Evolutionary conservation across 495 filamentous ascomycete genomes (phyloP), one percentile per base, ranked within the genome.

Genomic region (Aspergillus saccharolyticus): DNA sequence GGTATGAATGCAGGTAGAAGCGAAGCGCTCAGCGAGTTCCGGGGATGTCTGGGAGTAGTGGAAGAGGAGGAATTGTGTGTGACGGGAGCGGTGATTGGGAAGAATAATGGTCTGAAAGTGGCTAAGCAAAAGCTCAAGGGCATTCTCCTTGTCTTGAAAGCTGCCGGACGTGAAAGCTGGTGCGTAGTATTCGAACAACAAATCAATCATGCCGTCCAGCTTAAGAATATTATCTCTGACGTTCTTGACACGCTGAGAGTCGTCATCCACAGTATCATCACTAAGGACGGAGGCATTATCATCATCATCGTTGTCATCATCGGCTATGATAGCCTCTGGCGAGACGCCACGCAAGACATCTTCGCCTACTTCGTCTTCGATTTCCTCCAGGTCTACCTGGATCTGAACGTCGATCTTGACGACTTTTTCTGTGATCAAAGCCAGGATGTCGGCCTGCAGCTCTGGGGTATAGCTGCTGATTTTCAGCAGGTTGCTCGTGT

Each of bases 371-470:
- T 88, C 85, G 19, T 90, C 87, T 53, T 88, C 86, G 52, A 94
- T 72, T 59, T 95, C 89, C 56, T 97, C 91, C 61, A 97, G 80
- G 62, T 97, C 91, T 12, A 90, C 83, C 69, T 96, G 92, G 66
- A 97, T 91, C 66, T 96, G 89, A 3, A 96, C 89, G 62, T 99
- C 94, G 46, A 95, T 86, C 70, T 94, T 96, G 56, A 97, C 89
- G 4, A 97, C 75, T 52, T 85, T 82, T 39, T 93, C 87, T 12
- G 88, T 89, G 43, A 97, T 85, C 17, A 96, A 72, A 55, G 87
- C 83, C 53, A 96, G 81, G n/a, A 97, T 82, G 53, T 94, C 88
- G 16, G 84, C 79, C 61, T 85, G 85, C n/a, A 97, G 76, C 47
- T 93, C 86, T 0, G 90, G 89, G 5, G 85, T 80, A 68, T 95